phyloP scores from a whole-genome alignment of 2,329 filamentous ascomycete genomes.

The Claviceps spartinae region DNA sequence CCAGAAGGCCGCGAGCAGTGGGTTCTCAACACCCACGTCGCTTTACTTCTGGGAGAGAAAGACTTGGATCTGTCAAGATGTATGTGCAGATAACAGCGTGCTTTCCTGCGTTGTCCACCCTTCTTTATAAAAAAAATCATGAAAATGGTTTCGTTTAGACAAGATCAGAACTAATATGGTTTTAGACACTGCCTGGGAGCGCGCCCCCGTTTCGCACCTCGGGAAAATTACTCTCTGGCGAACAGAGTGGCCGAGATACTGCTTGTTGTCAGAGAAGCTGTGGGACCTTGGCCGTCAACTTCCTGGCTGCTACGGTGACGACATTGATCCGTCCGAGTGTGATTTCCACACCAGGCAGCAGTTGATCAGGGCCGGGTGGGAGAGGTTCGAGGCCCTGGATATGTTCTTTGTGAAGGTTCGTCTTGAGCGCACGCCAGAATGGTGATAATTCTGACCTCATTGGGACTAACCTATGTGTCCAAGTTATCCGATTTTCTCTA shows the following conservation, averaged over 20 bases:
- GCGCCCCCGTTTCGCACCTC: constrained; percentile 34
- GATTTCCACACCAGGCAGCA: constrained; percentile 28
- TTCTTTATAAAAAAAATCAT: too few relatives aligned
- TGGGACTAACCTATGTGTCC: background rate
- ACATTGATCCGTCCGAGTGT: constrained; percentile 31
- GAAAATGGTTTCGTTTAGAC: background rate
- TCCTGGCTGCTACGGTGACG: constrained; percentile 34
- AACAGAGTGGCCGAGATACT: constrained; percentile 42
- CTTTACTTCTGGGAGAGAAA: constrained; percentile 50
- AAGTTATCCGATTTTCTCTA: constrained; percentile 50
- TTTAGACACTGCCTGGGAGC: constrained; percentile 46
- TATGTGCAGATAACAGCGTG: constrained; percentile 17
- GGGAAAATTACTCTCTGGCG: constrained; percentile 49
- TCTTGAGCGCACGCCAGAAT: background rate
- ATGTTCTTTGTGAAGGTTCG: constrained; percentile 55
- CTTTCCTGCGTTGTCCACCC: too few relatives aligned
- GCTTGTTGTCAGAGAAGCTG: constrained; percentile 35
- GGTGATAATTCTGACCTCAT: background rate
- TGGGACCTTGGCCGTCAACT: constrained; percentile 41
- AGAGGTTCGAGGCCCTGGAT: constrained; percentile 42
- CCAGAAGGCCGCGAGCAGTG: constrained; percentile 49
- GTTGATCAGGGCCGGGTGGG: constrained; percentile 35
- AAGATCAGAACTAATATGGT: constrained; percentile 1
- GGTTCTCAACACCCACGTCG: constrained; percentile 51
- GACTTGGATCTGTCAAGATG: constrained; percentile 46